Evolutionary conservation across 805 yeast genomes (phyloP), one percentile per base, ranked within the genome.

Genomic region (Wickerhamomyces strasburgensis): DNA sequence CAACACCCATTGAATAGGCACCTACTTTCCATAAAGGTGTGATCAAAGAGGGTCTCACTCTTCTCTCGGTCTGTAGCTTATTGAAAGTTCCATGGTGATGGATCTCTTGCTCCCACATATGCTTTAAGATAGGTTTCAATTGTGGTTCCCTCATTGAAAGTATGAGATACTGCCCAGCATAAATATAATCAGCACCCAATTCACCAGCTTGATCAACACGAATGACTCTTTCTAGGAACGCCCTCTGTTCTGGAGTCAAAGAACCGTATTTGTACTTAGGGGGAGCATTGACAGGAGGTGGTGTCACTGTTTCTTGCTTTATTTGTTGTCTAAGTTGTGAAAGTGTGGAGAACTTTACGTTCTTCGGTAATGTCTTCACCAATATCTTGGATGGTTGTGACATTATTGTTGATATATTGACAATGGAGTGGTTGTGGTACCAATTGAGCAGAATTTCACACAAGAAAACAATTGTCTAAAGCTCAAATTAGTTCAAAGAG

Each of bases 151-250:
- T 80, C 37, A 69, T 71, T 10, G 84, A 75, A 35, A 93, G 65
- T 3, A 88, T 88, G 27, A 74, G 65, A 50, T 81, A 84, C 60
- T 93, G 98, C 7, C 98, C 98, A 42, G 80, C 78, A 59, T 93
- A 93, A 34, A 93, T 93, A 48, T 84, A 80, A 58, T 93, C 80
- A 2, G 98, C 98, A 3, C 97, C 98, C 10, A 93, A 72, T 58
- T 93, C 98, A 28, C 98, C 98, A 2, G 98, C 97, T 61, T 93
- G 98, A 57, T 93, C 97, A 6, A 93, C 98, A 35, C 98, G 70
- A 27, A 93, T 75, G 0, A 77, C 78, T 36, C 90, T 61, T 37
- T 84, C 87, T 17, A 84, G 65, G 45, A 71, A 84, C 0, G 89
- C 89, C 40, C 65, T 64, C 52, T 84, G 93, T 0, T 85, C 84